A percentile compares a stretch with the other conserved stretches of the same genome.
Evolutionary conservation across 139 green algal species (phyloP).

Genomic region (Closterium sp.): DNA sequence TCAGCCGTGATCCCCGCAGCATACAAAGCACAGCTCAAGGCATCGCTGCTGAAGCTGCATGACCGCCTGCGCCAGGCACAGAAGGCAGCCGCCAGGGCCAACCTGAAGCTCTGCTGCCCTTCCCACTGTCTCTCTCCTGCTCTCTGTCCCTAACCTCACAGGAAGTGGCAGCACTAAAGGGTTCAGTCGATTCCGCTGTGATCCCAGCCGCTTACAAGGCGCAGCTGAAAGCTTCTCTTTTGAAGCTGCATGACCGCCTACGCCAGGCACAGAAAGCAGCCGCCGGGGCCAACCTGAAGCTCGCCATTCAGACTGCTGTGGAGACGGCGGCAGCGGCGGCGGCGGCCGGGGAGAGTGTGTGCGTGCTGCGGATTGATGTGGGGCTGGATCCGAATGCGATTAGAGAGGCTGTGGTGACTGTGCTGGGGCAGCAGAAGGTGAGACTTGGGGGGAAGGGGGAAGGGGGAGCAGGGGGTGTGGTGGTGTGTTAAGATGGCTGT

Average conservation of each 20-base stretch:
- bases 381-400: conserved; percentile 74
- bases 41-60: conserved; percentile 55
- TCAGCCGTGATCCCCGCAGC: conserved; percentile 68
- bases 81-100: conserved; percentile 75
- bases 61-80: conserved; percentile 63
- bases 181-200: conserved; percentile 61
- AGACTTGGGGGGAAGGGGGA: neutral
- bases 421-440: conserved; percentile 46
- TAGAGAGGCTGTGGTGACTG: conserved; percentile 60
- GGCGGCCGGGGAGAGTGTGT: conserved; percentile 23
- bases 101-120: conserved; percentile 55
- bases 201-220: conserved; percentile 77
- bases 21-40: conserved; percentile 72
- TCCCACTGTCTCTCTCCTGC: neutral
- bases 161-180: conserved; percentile 62
- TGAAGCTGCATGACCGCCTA: conserved; percentile 52
- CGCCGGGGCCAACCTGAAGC: conserved; percentile 70
- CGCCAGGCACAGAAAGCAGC: conserved; percentile 74
- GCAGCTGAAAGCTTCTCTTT: conserved; percentile 66
- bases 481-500: neutral
- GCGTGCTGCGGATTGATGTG: conserved; percentile 58
- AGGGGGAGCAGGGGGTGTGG: neutral
- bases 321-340: conserved; percentile 46
- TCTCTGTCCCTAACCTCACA: neutral
- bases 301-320: conserved; percentile 53